Evolutionary conservation across 768 basidiomycete genomes (phyloP), one percentile per base, ranked within the genome.

Genomic region (Suillus subluteus): DNA sequence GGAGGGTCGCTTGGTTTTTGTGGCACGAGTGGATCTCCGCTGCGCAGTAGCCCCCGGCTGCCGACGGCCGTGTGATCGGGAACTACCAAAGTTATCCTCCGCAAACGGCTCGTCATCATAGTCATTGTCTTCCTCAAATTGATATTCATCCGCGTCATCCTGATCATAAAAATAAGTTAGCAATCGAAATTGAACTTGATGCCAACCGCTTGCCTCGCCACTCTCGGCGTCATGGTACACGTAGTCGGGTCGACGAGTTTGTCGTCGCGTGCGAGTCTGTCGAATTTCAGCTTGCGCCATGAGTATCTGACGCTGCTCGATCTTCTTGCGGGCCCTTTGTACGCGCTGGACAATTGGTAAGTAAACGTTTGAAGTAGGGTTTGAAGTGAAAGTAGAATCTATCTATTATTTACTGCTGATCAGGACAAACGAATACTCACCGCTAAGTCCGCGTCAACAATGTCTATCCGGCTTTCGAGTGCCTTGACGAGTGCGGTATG

Each of bases 211-310:
- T 67, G 72, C 80, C 87, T 80, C 82, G 82, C 90, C 92, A 70
- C 88, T 90, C 65, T 86, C 87, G 70, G 83, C 83, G 71, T 89
- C 85, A 72, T 84, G 82, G 77, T 94, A 93, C 62, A 91, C 91
- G 78, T 95, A 95, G 81, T 94, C 91, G 58, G 91, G 91, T 68
- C 86, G 88, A 52, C 85, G 85, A 3, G 89, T 88, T 78, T 86
- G 85, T 63, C 90, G 84, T 67, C 92, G 84, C 23, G 93, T 94
- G 67, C 94, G 85, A 35, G 92, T 94, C 76, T 89, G 87, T 68
- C 92, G 86, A 66, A 93, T 79, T 75, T 94, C 92, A 44, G 90
- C 88, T 75, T 93, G 91, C 23, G 88, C 91, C 69, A 89, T 79
- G 65, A 89, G 79, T 46, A 87, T 74, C 55, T 86, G 82, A 58